phyloP scores from a whole-genome alignment of 257 asterid species.

The Salvia splendens region DNA sequence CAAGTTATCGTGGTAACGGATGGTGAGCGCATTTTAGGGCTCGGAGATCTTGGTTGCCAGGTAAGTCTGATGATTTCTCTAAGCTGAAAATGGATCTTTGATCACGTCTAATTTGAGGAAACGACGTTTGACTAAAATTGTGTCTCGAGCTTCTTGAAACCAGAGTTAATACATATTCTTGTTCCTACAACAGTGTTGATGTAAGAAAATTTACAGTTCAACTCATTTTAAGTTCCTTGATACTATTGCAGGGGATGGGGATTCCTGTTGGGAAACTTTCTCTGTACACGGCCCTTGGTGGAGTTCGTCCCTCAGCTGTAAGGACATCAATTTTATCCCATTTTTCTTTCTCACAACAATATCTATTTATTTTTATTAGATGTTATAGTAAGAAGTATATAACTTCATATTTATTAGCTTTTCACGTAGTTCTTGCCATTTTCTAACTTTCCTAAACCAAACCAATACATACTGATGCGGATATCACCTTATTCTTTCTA shows the following conservation, averaged over 20 bases:
- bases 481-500: neutral
- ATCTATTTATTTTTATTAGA: neutral
- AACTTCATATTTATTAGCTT: neutral
- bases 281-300: slow-evolving; percentile 94
- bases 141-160: slow-evolving; percentile 10
- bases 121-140: neutral
- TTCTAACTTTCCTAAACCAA: neutral
- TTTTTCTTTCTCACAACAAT: slow-evolving; percentile 2
- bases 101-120: neutral
- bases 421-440: neutral
- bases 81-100: slow-evolving; percentile 1
- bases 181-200: neutral
- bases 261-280: slow-evolving; percentile 97
- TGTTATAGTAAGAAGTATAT: neutral
- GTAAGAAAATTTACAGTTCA: no score
- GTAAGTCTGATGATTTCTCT: slow-evolving; percentile 39
- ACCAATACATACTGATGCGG: neutral
- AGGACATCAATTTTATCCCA: slow-evolving; percentile 37
- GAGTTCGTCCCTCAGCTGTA: slow-evolving; percentile 97
- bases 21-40: slow-evolving; percentile 96
- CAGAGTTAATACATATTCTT: neutral
- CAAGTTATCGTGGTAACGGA: slow-evolving; percentile 97
- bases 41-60: slow-evolving; percentile 99
- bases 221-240: slow-evolving; percentile 23
- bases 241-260: slow-evolving; percentile 84